Evolutionary conservation across 2,329 filamentous ascomycete genomes (phyloP).

Genomic region (Stachybotrys chartarum): DNA sequence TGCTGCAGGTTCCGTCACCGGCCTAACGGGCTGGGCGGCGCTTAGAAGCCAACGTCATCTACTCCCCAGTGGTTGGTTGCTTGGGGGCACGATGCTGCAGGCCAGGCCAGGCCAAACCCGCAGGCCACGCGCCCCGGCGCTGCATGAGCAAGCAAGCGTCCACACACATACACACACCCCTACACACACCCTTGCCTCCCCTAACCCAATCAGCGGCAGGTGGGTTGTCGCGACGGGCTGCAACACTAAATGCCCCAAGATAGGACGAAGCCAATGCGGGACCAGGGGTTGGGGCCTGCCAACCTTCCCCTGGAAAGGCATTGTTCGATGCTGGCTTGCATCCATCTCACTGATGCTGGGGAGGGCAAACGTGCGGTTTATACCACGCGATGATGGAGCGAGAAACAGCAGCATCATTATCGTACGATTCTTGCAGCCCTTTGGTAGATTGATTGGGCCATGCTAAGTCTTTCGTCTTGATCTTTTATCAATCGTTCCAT

Average conservation of each 20-base stretch:
- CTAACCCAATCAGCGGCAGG: background rate
- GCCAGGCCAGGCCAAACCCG: background rate
- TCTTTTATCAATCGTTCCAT: background rate
- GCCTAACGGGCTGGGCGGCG: background rate
- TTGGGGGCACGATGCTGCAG: background rate
- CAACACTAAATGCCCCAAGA: background rate
- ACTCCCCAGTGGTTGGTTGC: background rate
- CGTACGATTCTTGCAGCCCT: background rate
- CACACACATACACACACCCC: no score
- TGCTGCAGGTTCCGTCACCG: background rate
- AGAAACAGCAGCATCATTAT: background rate
- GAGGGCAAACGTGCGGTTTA: background rate
- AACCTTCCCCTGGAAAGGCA: background rate
- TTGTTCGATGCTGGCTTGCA: background rate
- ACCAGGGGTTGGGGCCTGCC: background rate
- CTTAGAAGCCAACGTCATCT: background rate
- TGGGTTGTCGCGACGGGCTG: background rate
- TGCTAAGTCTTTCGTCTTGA: background rate
- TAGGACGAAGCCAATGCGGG: background rate
- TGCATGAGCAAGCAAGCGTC: background rate
- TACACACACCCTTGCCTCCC: no score
- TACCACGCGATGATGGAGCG: background rate
- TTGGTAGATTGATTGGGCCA: background rate
- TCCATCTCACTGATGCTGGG: no score
- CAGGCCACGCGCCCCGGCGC: background rate